These are phyloP conservation scores for Euphorbia pulcherrima DNA, from an alignment of 345 rosid genomes.

Conservation along the genomic window DNA sequence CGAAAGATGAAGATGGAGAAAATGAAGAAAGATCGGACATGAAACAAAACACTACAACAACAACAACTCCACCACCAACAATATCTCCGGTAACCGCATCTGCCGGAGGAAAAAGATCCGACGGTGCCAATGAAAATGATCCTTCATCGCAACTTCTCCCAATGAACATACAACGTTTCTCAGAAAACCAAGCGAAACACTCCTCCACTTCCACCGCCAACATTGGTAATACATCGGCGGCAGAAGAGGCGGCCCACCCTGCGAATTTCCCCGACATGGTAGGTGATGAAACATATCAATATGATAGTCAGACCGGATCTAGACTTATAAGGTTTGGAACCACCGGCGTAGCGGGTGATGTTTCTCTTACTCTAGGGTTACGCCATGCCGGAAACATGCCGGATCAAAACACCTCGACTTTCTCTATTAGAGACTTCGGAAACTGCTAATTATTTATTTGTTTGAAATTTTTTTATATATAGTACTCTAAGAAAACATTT, in stretches of 20 bases:
- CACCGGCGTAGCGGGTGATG: slow-evolving; percentile 55
- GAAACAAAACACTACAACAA: slow-evolving; percentile 30
- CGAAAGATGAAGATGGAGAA: slow-evolving; percentile 47
- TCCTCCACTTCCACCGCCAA: slow-evolving; percentile 19
- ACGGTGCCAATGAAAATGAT: slow-evolving; percentile 64
- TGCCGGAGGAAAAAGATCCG: slow-evolving; percentile 47
- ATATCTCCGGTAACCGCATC: slow-evolving; percentile 21
- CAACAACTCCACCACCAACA: slow-evolving; percentile 26
- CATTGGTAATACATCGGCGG: background rate
- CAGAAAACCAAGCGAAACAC: slow-evolving; percentile 46
- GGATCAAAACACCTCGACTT: slow-evolving; percentile 46
- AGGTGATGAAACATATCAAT: slow-evolving; percentile 40
- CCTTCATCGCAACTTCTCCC: slow-evolving; percentile 52
- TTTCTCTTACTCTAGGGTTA: slow-evolving; percentile 91
- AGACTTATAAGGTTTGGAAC: slow-evolving; percentile 71
- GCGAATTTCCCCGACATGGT: slow-evolving; percentile 25
- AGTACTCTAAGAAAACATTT: slow-evolving; percentile 4
- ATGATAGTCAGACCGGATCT: slow-evolving; percentile 27
- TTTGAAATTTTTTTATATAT: slow-evolving; percentile 5
- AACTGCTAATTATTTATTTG: slow-evolving; percentile 40
- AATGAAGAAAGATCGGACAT: slow-evolving; percentile 31
- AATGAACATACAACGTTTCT: slow-evolving; percentile 46
- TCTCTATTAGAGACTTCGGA: slow-evolving; percentile 74
- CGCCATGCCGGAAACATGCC: slow-evolving; percentile 81
- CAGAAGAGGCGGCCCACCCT: slow-evolving; percentile 27